Base-by-base conservation (phyloP, 2,329 filamentous ascomycete genomes). In the Aspergillus melleus region DNA sequence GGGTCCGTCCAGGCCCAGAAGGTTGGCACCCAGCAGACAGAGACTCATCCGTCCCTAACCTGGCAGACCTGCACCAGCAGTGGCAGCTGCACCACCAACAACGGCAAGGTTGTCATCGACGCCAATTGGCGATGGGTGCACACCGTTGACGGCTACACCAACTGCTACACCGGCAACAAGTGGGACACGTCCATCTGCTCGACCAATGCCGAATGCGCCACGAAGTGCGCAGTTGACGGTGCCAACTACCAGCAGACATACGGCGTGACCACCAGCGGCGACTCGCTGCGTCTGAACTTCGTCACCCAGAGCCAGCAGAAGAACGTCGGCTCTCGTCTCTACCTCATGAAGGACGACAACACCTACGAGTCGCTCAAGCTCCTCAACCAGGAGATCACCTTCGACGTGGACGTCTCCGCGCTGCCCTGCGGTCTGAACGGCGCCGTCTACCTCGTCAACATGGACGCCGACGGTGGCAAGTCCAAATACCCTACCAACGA, bases 361-460 rank as follows among this genome's bases (percentile, higher is more conserved):
- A 84, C 83, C 60, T 91, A 91, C 75, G 77, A 89, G 77, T 82
- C 84, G 70, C 87, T 90, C 77, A 81, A 85, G 60, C 79, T 90
- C 59, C 79, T 86, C 56, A 86, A 86, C 75, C 83, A 88, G 70
- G 88, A 91, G 74, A 87, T 91, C 76, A 88, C 86, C 57, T 90
- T 91, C 62, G 88, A 90, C 57, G 88, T 90, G 26, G 88, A 91
- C 71, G 84, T 89, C 49, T 89, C 87, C 46, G 82, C 83, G 66
- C 79, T 90, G 20, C 83, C 84, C 61, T 91, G 89, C 69, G 89
- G 89, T 61, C 77, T 91, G 60, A 91, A 91, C 75, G 88, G 88
- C 57, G 88, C 88, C 50, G 77, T 91, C 51, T 90, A 91, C 77
- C 81, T 89, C 47, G 79, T 84, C 16, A 77, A 83, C 68, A 89